Base-by-base conservation (phyloP, 139 green algal species). In the Nannochloris sp. region DNA sequence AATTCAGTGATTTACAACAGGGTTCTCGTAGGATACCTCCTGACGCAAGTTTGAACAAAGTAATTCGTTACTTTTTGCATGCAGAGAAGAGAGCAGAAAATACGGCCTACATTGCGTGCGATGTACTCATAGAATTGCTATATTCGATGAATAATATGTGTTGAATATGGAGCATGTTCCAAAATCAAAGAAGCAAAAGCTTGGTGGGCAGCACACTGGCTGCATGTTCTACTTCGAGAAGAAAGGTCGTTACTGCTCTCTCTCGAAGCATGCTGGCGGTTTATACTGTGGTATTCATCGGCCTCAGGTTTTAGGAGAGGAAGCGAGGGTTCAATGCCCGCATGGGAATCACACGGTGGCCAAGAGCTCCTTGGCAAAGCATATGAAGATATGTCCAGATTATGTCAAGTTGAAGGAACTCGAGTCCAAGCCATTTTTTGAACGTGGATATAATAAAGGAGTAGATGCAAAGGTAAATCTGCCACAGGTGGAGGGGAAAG, bases 141-240 rank as follows among this genome's bases (percentile, higher is more conserved):
- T 40, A 6, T n/a, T 17, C 36, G n/a, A 30, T 59, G 23, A 40
- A 40, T 59, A 11, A 8, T 59, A 30, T n/a, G 14, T 31, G 14
- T 8, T 31, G 28, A 30, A 59, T 30, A 59, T 36, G 20, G 20
- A 36, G 50, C 12, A 14, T 6, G 61, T 71, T 43, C 46, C 20
- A 68, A 40, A 40, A 43, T n/a, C 56, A 28, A 58, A 40, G 33
- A 40, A 40, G 11, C 33, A 40, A 40, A 40, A 40, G 33, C 33
- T 40, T 40, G 33, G 5, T 40, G 33, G 33, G 33, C 61, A 66
- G 29, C 46, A n/a, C 16, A 49, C 6, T 59, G 16, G 30, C 14
- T 49, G 16, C 14, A 59, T 50, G 55, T 61, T 17, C 55, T 61
- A 44, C 55, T 48, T 61, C 30, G 40, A n/a, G 55, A n/a, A 59